Conservation (phyloP, 2,329 filamentous ascomycete genomes). For the Lachnellula occidentalis region DNA sequence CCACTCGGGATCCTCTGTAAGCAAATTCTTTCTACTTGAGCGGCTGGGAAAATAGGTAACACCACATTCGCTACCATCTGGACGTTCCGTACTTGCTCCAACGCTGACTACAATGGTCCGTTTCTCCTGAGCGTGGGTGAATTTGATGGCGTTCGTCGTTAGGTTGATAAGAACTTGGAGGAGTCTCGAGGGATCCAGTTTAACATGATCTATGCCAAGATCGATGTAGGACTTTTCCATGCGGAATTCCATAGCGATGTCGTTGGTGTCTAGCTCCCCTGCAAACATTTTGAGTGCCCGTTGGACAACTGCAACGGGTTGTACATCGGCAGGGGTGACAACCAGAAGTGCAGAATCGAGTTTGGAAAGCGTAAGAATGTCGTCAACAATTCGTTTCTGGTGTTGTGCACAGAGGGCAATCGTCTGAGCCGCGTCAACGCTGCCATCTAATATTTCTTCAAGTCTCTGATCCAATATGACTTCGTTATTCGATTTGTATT, state of each 20-base stretch:
- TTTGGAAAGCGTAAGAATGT: constrained; percentile 62
- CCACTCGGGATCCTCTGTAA: constrained; percentile 44
- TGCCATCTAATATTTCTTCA: constrained; percentile 46
- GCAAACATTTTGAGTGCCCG: constrained; percentile 75
- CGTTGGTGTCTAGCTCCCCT: constrained; percentile 64
- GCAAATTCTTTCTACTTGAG: constrained; percentile 24
- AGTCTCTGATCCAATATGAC: constrained; percentile 33
- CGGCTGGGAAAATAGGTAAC: constrained; percentile 33
- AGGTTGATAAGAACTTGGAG: constrained; percentile 79
- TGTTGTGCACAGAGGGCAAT: constrained; percentile 72
- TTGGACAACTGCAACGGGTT: constrained; percentile 59
- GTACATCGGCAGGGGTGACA: constrained; percentile 64
- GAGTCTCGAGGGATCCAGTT: constrained; percentile 69
- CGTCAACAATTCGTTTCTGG: constrained; percentile 68
- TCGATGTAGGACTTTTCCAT: constrained; percentile 63
- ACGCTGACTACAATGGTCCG: constrained; percentile 39
- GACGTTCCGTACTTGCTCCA: constrained; percentile 24
- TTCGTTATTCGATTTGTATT: constrained; percentile 16
- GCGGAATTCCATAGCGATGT: constrained; percentile 64
- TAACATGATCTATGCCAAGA: constrained; percentile 64
- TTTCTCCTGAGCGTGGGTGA: constrained; percentile 63
- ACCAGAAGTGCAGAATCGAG: constrained; percentile 65
- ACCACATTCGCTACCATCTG: constrained; percentile 44
- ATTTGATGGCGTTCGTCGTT: constrained; percentile 78
- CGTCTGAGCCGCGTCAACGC: constrained; percentile 72